Percentiles rank a stretch among this genome's conserved stretches.
Conservation (phyloP, 139 green algal species). For the Diplosphaera chodatii region DNA sequence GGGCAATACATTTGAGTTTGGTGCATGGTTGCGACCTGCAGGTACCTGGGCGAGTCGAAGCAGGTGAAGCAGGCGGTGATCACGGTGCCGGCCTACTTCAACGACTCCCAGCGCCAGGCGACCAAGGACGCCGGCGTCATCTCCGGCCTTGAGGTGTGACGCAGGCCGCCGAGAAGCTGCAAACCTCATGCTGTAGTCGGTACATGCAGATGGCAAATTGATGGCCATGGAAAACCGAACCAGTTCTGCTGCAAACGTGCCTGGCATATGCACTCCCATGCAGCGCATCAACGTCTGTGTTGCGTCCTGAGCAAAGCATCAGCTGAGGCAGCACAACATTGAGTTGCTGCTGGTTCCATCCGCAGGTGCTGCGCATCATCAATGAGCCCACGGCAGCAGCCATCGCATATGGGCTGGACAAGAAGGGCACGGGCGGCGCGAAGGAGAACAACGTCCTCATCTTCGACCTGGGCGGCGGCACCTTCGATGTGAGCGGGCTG, state of each 20-base stretch:
- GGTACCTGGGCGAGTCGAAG: constrained; percentile 62
- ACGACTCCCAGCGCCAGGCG: constrained; percentile 95
- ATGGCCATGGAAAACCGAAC: too few relatives aligned
- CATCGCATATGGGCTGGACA: constrained; percentile 88
- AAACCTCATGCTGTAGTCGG: too few relatives aligned
- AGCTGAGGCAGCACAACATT: too few relatives aligned
- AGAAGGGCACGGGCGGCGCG: constrained; percentile 39
- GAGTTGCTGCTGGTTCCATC: too few relatives aligned
- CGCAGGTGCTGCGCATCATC: constrained; percentile 85
- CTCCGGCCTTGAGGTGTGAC: constrained; percentile 77
- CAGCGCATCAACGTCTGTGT: too few relatives aligned
- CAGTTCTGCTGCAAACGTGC: too few relatives aligned
- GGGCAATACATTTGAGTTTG: too few relatives aligned
- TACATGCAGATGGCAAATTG: too few relatives aligned
- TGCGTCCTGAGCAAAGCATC: too few relatives aligned
- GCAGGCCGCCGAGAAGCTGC: too few relatives aligned
- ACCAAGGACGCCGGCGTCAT: constrained; percentile 97
- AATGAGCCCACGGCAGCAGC: constrained; percentile 95
- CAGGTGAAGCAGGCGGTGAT: constrained; percentile 89
- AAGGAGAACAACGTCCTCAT: constrained; percentile 83
- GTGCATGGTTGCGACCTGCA: too few relatives aligned
- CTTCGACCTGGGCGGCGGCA: constrained; percentile 80
- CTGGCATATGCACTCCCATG: too few relatives aligned
- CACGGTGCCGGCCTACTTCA: constrained; percentile 99
- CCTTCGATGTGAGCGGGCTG: constrained; percentile 89